Evolutionary conservation across 441 rosid species (phyloP).

Genomic region (Adansonia rubrostipa): DNA sequence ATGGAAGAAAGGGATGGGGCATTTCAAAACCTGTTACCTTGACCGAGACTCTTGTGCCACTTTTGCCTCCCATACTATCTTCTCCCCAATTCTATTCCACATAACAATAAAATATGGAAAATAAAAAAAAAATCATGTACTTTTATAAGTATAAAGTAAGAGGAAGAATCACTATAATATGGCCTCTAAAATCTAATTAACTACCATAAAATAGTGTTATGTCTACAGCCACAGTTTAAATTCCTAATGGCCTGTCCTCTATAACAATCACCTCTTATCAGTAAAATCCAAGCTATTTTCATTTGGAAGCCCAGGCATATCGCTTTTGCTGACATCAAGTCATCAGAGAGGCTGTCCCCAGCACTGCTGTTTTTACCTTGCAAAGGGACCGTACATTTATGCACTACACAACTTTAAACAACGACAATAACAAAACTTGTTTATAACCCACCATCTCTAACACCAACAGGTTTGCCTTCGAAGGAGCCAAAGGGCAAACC

Average conservation of each 20-base stretch:
- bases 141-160: not conserved
- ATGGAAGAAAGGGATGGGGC: slow-evolving; percentile 77
- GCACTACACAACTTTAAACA: slow-evolving; percentile 16
- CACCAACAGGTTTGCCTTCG: slow-evolving; percentile 34
- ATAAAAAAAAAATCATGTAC: slow-evolving; percentile 7
- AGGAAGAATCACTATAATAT: slow-evolving; percentile 20
- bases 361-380: slow-evolving; percentile 37
- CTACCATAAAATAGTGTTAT: too few species aligned
- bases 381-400: slow-evolving; percentile 32
- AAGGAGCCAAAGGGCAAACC: slow-evolving; percentile 40
- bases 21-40: slow-evolving; percentile 49
- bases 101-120: not conserved
- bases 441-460: slow-evolving; percentile 3
- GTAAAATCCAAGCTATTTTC: slow-evolving; percentile 39
- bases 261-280: slow-evolving; percentile 34
- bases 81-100: slow-evolving; percentile 31
- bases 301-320: slow-evolving; percentile 33
- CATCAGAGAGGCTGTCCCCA: slow-evolving; percentile 59
- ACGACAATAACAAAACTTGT: slow-evolving; percentile 26
- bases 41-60: slow-evolving; percentile 50
- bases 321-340: slow-evolving; percentile 54
- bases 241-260: not conserved
- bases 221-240: too few species aligned
- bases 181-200: too few species aligned
- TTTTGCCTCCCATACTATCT: slow-evolving; percentile 44